phyloP scores from a whole-genome alignment of 202 grass and related monocot genomes.

The Carex sylvatica region DNA sequence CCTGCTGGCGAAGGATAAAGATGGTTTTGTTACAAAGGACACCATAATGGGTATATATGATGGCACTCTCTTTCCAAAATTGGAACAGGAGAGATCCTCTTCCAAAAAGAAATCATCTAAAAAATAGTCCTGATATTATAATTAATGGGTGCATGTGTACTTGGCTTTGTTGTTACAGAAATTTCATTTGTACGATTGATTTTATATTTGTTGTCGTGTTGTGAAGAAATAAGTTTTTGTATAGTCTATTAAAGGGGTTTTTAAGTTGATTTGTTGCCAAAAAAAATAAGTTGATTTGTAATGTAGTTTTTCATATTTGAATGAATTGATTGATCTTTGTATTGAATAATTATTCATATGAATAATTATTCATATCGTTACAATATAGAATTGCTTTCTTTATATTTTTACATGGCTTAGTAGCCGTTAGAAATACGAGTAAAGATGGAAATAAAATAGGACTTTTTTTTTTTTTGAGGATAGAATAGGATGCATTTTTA shows the following conservation, averaged over 20 bases:
- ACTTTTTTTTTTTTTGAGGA: no score
- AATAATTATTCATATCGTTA: no score
- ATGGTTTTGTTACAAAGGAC: conserved; percentile 73
- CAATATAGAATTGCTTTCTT: no score
- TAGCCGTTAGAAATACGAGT: no score
- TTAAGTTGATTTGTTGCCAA: background rate
- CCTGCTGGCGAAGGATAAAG: conserved; percentile 62
- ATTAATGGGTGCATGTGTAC: conserved; percentile 11
- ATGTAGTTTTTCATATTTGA: background rate
- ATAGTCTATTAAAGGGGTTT: background rate
- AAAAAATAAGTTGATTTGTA: background rate
- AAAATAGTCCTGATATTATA: background rate
- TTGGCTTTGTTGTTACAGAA: background rate
- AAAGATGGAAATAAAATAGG: no score
- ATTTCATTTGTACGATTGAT: conserved; percentile 14
- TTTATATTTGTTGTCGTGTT: conserved; percentile 7
- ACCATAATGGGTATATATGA: conserved; percentile 72
- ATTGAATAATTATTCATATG: no score
- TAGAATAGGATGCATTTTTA: no score
- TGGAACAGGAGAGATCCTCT: conserved; percentile 58
- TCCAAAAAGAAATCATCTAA: conserved; percentile 46
- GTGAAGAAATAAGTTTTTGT: background rate
- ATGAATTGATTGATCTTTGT: no score
- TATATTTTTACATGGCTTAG: no score
- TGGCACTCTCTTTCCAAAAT: conserved; percentile 62